Base-by-base conservation (phyloP, 106 monocot species). In the Cymbidium sinense region DNA sequence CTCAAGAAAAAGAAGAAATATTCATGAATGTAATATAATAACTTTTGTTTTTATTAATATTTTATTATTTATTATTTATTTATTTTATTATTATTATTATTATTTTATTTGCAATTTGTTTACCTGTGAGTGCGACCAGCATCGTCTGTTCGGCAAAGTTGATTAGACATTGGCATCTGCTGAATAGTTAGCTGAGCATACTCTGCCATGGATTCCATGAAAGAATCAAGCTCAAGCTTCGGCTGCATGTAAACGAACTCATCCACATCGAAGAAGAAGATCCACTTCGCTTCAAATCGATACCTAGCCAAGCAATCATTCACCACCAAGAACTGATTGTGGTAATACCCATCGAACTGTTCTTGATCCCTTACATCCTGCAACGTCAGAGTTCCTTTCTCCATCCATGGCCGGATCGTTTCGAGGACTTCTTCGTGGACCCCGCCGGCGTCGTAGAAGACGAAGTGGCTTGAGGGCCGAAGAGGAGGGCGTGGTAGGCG, bases 231-330 rank as follows among this genome's bases (percentile, higher is more conserved):
- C 17, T 54, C 84, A 5, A 34, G 70, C 69, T 61, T 79, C n/a
- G 76, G 78, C 0, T 80, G 70, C 15, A 94, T 47, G 51, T 91
- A 91, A 12, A 94, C 43, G 78, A 87, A 94, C 91, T 94, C 94
- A 25, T 94, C 94, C 34, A 94, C 77, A 47, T 94, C 94, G 64
- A 94, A 94, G 87, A 91, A 89, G 82, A 94, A 89, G 44, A 89
- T 87, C 94, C 94, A 94, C 65, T 87, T 89, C 4, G 94, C 91
- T 0, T 18, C 44, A 50, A 85, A 80, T 31, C 85, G 65, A 61
- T 94, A 84, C 51, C 84, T 71, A 55, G 91, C 87, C 81, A 94
- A 50, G 85, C 94, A 94, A 50, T 94, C 94, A 43, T 94, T 94
- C 35, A 91, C 89, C 36, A 91, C 84, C 76, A 94, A 64, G 84